Conservation (phyloP, 2,329 filamentous ascomycete species). For the Didymella sp. region DNA sequence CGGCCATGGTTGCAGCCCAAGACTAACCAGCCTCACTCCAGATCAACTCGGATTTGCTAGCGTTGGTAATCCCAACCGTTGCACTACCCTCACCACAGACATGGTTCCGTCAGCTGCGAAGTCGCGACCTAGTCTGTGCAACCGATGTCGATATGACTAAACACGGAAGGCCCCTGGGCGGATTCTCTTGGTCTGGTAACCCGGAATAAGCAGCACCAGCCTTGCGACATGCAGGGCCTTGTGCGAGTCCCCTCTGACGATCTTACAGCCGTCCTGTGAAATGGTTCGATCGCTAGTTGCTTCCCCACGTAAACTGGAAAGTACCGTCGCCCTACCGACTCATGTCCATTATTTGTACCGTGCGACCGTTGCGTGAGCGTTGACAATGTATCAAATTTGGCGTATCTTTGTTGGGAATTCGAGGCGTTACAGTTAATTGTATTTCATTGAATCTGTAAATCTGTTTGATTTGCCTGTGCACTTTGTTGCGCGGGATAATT, state of each 20-base stretch:
- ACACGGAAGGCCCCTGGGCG: slow-evolving; percentile 10
- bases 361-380: slow-evolving; percentile 18
- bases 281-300: slow-evolving; percentile 16
- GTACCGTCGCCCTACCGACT: slow-evolving; percentile 10
- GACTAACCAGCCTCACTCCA: slow-evolving; percentile 10
- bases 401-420: slow-evolving; percentile 2
- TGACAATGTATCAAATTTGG: slow-evolving; percentile 5
- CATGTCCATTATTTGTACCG: slow-evolving; percentile 12
- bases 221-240: slow-evolving; percentile 17
- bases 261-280: slow-evolving; percentile 6
- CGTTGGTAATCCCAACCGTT: slow-evolving; percentile 7
- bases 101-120: slow-evolving; percentile 15
- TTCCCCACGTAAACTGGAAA: slow-evolving; percentile 18
- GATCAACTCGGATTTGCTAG: background rate
- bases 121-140: slow-evolving; percentile 16
- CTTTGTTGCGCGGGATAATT: background rate
- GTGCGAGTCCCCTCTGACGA: slow-evolving; percentile 11
- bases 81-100: slow-evolving; percentile 14
- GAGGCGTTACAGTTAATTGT: slow-evolving; percentile 2
- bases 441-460: background rate
- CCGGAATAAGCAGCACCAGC: slow-evolving; percentile 16
- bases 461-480: slow-evolving; percentile 3
- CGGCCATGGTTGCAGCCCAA: background rate
- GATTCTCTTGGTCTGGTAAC: slow-evolving; percentile 8
- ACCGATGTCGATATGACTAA: slow-evolving; percentile 9